These are phyloP conservation scores for Microcyclospora tardicrescens DNA, from an alignment of 2,329 filamentous ascomycete genomes.

Conservation along the genomic window DNA sequence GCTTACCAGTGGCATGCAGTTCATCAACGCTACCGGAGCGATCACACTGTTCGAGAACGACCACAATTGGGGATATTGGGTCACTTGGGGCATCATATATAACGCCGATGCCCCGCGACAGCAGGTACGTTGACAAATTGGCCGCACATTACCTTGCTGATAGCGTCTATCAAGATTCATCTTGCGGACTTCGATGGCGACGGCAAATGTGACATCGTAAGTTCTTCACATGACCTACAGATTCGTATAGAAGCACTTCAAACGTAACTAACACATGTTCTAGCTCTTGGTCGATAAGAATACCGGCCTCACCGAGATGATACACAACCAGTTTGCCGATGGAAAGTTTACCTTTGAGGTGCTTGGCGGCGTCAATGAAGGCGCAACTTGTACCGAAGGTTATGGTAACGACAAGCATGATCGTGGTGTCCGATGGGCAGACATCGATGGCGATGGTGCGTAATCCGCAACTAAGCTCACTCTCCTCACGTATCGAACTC, in stretches of 20 bases:
- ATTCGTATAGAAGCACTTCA: too few relatives aligned
- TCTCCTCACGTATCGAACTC: too few relatives aligned
- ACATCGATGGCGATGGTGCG: slow-evolving; percentile 4
- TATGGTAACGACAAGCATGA: slow-evolving; percentile 5
- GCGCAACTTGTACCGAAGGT: slow-evolving; percentile 2
- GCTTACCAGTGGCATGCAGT: not conserved
- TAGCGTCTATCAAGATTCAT: not conserved
- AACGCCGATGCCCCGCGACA: not conserved
- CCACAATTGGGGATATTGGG: slow-evolving; percentile 4
- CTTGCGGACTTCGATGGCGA: slow-evolving; percentile 5
- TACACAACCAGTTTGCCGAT: too few relatives aligned
- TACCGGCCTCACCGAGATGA: too few relatives aligned
- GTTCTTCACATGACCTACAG: too few relatives aligned
- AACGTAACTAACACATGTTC: too few relatives aligned
- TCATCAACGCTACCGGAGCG: slow-evolving; percentile 3
- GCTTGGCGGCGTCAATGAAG: too few relatives aligned
- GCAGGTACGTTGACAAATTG: too few relatives aligned
- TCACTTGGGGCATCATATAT: not conserved
- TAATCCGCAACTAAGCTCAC: too few relatives aligned
- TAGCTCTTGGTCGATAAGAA: too few relatives aligned
- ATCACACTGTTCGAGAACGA: slow-evolving; percentile 4
- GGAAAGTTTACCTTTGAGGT: too few relatives aligned
- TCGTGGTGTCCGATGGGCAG: slow-evolving; percentile 3
- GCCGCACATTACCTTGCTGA: too few relatives aligned
- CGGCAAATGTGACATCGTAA: slow-evolving; percentile 5